phyloP scores from a whole-genome alignment of 208 protist genomes.

The Trichomonas tenax region DNA sequence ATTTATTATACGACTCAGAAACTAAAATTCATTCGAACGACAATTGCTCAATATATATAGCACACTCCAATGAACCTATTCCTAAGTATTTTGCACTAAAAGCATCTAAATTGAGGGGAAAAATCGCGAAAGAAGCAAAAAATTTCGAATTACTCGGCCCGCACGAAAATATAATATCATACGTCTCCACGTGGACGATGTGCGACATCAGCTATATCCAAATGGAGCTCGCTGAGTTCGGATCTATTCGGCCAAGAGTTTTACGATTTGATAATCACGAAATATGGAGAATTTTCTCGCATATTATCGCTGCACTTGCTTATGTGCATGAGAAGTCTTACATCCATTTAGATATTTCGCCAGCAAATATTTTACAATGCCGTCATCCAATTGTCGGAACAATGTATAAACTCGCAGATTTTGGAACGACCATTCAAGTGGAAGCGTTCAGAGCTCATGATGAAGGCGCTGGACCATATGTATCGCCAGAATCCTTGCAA shows the following conservation, averaged over 20 bases:
- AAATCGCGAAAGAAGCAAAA: neutral
- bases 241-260: neutral
- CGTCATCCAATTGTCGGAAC: neutral
- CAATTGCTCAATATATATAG: neutral
- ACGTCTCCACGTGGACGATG: neutral
- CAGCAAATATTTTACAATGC: neutral
- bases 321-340: neutral
- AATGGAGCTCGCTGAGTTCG: neutral
- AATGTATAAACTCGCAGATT: neutral
- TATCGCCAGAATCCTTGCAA: neutral
- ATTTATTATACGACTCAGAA: neutral
- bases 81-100: neutral
- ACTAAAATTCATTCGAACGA: neutral
- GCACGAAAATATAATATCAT: neutral
- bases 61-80: neutral
- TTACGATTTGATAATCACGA: neutral
- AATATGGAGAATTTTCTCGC: neutral
- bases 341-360: neutral
- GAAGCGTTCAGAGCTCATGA: neutral
- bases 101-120: neutral
- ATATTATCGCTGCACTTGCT: neutral
- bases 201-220: neutral
- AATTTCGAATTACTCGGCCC: neutral
- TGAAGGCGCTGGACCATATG: conserved; percentile 10
- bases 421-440: neutral